Conservation (phyloP, 1,284 basidiomycete genomes). For the Cryptococcus sp. region DNA sequence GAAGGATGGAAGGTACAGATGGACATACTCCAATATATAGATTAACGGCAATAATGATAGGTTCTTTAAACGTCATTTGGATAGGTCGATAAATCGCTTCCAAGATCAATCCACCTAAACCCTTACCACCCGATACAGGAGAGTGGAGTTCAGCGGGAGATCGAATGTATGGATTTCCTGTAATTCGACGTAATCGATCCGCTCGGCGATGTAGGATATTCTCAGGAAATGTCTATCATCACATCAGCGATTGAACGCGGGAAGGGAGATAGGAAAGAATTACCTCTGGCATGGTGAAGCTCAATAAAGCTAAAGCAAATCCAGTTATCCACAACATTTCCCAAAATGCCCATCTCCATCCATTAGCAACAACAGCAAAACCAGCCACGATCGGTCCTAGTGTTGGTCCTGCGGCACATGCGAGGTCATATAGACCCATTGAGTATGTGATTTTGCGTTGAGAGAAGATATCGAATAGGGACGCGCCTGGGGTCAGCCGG, state of each 20-base stretch:
- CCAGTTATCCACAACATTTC: conserved; percentile 41
- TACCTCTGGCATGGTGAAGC: conserved; percentile 42
- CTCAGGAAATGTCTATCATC: conserved; percentile 22
- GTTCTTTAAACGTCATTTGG: conserved; percentile 30
- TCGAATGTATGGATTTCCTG: conserved; percentile 32
- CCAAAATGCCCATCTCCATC: conserved; percentile 47
- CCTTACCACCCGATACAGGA: conserved; percentile 6
- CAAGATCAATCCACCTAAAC: conserved; percentile 8
- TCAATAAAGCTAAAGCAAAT: conserved; percentile 22
- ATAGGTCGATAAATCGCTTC: conserved; percentile 28
- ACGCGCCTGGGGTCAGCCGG: conserved; percentile 12
- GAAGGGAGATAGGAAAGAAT: too few species aligned
- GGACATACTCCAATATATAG: conserved; percentile 17
- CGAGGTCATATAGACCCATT: conserved; percentile 27
- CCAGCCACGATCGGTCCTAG: conserved; percentile 32
- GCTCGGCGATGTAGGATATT: conserved; percentile 47
- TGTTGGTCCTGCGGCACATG: conserved; percentile 24
- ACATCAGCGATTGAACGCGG: not conserved
- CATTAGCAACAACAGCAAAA: conserved; percentile 27
- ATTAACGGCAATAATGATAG: conserved; percentile 36
- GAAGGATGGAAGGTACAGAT: not conserved
- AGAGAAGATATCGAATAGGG: conserved; percentile 23
- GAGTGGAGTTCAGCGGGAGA: conserved; percentile 25
- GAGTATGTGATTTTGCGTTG: conserved; percentile 24
- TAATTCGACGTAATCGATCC: conserved; percentile 37